Conservation (phyloP, 495 filamentous ascomycete species). For the Acidiella bohemica region DNA sequence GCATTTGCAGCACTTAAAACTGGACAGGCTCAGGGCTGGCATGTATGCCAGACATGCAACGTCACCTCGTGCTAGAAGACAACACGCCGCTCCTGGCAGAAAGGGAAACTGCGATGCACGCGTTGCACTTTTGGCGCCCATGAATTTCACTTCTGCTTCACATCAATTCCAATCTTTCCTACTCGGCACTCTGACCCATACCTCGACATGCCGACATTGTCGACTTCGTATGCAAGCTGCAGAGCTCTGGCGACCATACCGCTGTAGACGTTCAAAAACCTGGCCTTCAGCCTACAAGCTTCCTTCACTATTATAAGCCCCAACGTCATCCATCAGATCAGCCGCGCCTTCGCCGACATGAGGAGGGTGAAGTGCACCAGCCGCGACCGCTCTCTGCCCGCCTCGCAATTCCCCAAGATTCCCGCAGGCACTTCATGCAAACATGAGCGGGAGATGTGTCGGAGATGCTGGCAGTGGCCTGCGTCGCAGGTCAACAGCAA, state of each 20-base stretch:
- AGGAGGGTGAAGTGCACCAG: conserved; percentile 1
- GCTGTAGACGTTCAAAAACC: neutral
- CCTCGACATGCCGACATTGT: neutral
- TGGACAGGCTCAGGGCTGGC: too few species aligned
- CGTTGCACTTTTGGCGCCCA: too few species aligned
- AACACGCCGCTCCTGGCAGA: too few species aligned
- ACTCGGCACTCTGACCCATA: too few species aligned
- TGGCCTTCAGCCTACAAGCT: too few species aligned
- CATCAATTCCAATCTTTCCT: too few species aligned
- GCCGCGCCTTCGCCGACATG: neutral
- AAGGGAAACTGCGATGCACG: too few species aligned
- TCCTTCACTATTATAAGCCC: neutral
- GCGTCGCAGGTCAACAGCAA: conserved; percentile 1
- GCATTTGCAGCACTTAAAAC: too few species aligned
- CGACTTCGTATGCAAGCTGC: neutral
- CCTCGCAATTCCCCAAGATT: conserved; percentile 1
- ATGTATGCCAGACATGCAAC: too few species aligned
- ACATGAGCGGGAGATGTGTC: conserved; percentile 7
- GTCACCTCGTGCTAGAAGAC: too few species aligned
- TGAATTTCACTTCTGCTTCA: too few species aligned
- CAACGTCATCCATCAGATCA: neutral
- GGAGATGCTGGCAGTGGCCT: conserved; percentile 10
- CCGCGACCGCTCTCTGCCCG: conserved; percentile 1
- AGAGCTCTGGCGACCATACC: too few species aligned
- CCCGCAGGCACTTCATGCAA: neutral